A percentile compares a stretch with the other conserved stretches of the same genome.
These are phyloP conservation scores for Trichoderma sp. DNA, from an alignment of 2,329 filamentous ascomycete species.

Conservation along the genomic window DNA sequence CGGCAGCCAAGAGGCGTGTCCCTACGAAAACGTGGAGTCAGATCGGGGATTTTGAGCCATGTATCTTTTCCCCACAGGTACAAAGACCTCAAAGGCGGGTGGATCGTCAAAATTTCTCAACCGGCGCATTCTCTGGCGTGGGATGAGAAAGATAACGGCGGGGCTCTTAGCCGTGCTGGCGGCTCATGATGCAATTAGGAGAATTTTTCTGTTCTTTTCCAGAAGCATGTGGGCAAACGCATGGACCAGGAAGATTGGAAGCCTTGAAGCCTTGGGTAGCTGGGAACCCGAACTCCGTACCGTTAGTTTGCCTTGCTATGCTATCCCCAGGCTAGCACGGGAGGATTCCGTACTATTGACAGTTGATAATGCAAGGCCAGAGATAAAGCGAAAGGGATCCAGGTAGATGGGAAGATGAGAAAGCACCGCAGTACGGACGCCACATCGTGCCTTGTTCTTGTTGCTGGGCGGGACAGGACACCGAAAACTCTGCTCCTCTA, in stretches of 20 bases:
- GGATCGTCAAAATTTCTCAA: slow-evolving; percentile 21
- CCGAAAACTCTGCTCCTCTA: not conserved
- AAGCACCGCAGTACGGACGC: not conserved
- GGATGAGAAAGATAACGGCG: slow-evolving; percentile 18
- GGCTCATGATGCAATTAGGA: slow-evolving; percentile 21
- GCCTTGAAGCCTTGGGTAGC: not conserved
- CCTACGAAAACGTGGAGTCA: slow-evolving; percentile 23
- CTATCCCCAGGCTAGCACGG: not conserved
- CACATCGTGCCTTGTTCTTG: not conserved
- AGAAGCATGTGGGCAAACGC: slow-evolving; percentile 21
- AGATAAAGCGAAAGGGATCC: not conserved
- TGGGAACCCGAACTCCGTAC: not conserved
- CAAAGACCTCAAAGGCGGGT: not conserved
- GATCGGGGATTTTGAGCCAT: slow-evolving; percentile 12
- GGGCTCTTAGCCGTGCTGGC: not conserved
- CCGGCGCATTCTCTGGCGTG: not conserved
- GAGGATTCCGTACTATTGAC: not conserved
- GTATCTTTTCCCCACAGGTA: slow-evolving; percentile 23
- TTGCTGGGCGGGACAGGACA: not conserved
- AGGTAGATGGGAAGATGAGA: not conserved
- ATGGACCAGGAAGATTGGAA: slow-evolving; percentile 1
- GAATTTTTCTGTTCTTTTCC: slow-evolving; percentile 15
- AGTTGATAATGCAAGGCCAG: not conserved
- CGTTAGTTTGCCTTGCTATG: not conserved
- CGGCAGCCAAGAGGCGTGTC: slow-evolving; percentile 9